phyloP scores from a whole-genome alignment of 257 asterid genomes.

The Salvia miltiorrhiza region DNA sequence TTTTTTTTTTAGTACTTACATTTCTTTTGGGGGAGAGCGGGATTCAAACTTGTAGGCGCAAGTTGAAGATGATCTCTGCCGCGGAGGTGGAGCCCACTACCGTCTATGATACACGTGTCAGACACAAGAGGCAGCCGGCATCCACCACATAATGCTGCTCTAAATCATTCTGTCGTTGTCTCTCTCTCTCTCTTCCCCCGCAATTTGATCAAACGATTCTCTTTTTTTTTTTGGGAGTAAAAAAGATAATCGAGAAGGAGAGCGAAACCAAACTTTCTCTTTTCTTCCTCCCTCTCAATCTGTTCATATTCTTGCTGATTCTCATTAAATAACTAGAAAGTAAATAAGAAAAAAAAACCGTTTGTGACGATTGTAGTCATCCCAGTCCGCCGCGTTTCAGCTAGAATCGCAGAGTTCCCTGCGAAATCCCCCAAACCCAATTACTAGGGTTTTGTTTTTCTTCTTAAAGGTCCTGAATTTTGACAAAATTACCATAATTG shows the following conservation, averaged over 20 bases:
- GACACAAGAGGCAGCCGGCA: constrained; percentile 18
- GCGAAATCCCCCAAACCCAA: constrained; percentile 13
- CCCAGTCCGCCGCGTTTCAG: constrained; percentile 3
- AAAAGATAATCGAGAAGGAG: not conserved
- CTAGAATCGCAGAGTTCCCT: constrained; percentile 19
- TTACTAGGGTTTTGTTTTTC: constrained; percentile 28
- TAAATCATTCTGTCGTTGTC: constrained; percentile 17
- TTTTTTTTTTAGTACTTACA: too few relatives aligned
- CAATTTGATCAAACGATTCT: not conserved
- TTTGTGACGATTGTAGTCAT: not conserved
- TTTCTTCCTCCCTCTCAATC: constrained; percentile 16
- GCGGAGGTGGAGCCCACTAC: too few relatives aligned
- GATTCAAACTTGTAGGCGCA: too few relatives aligned
- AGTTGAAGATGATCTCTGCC: too few relatives aligned
- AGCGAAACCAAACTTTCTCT: not conserved
- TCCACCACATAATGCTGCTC: constrained; percentile 15
- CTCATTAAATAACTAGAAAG: not conserved
- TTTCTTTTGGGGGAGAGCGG: too few relatives aligned
- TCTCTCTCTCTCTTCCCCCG: not conserved
- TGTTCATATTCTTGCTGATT: constrained; percentile 1
- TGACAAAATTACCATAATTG: not conserved
- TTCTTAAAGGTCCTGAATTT: not conserved
- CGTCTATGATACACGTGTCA: constrained; percentile 19
- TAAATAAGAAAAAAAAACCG: not conserved
- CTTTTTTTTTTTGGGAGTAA: not conserved